Evolutionary conservation across 345 rosid species (phyloP).

Genomic region (Turritis glabra): DNA sequence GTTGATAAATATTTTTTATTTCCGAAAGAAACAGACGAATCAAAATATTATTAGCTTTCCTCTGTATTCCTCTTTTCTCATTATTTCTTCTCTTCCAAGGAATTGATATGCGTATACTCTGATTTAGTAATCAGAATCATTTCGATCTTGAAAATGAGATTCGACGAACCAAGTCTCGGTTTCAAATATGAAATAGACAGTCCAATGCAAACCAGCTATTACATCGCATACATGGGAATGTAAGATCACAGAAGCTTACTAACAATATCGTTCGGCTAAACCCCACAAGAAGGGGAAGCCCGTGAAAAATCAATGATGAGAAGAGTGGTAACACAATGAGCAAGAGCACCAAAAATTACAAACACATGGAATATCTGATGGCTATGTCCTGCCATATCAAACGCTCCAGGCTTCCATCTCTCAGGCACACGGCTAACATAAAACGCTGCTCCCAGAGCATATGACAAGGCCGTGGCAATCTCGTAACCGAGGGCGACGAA

Average conservation of each 20-base stretch:
- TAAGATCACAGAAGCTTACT: background rate
- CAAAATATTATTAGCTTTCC: background rate
- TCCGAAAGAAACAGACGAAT: background rate
- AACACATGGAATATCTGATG: slow-evolving; percentile 94
- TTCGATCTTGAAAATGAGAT: background rate
- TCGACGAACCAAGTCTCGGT: background rate
- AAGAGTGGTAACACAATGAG: slow-evolving; percentile 74
- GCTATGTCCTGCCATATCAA: slow-evolving; percentile 91
- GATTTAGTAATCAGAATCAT: background rate
- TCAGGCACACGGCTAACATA: slow-evolving; percentile 78
- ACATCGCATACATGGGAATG: background rate
- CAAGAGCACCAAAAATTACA: slow-evolving; percentile 77
- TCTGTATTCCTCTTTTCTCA: background rate
- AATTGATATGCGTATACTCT: background rate
- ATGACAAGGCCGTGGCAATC: slow-evolving; percentile 62
- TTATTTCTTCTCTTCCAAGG: background rate
- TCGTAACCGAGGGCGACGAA: slow-evolving; percentile 59
- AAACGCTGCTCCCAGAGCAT: slow-evolving; percentile 63
- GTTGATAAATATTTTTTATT: background rate
- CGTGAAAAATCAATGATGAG: slow-evolving; percentile 66
- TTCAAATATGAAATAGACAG: background rate
- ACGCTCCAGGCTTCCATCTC: slow-evolving; percentile 88
- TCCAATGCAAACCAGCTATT: background rate
- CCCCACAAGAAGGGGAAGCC: slow-evolving; percentile 51
- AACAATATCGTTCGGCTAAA: background rate